A percentile compares a stretch with the other conserved stretches of the same genome.
Conservation (phyloP, 2,329 filamentous ascomycete species). For the Fusarium sterilihyphosum region DNA sequence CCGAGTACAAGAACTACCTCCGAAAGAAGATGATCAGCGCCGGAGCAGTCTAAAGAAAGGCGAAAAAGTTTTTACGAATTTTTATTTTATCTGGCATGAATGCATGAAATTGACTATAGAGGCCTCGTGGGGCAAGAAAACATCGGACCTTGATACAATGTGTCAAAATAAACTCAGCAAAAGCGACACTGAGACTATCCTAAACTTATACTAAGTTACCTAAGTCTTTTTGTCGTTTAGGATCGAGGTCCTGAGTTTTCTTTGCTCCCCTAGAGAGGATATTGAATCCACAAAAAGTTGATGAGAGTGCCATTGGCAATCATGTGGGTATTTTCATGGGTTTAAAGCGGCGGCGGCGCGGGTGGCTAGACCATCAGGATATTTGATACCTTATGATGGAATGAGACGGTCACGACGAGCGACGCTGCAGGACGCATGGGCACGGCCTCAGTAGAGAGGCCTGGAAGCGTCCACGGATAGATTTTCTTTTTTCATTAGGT, state of each 20-base stretch:
- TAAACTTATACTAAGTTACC: too few relatives aligned
- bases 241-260: too few relatives aligned
- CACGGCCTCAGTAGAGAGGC: constrained; percentile 45
- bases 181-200: too few relatives aligned
- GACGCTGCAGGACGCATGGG: constrained; percentile 45
- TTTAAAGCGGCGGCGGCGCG: constrained; percentile 33
- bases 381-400: constrained; percentile 39
- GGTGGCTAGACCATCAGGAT: constrained; percentile 43
- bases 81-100: constrained; percentile 34
- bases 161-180: too few relatives aligned
- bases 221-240: too few relatives aligned
- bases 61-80: constrained; percentile 16
- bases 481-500: constrained; percentile 46
- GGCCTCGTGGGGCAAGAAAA: too few relatives aligned
- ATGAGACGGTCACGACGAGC: constrained; percentile 35
- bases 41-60: constrained; percentile 77
- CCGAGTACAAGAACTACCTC: constrained; percentile 97
- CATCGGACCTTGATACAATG: too few relatives aligned
- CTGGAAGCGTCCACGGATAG: constrained; percentile 46
- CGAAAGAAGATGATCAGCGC: constrained; percentile 97
- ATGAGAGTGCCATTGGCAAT: constrained; percentile 40
- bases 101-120: constrained; percentile 45
- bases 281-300: constrained; percentile 43
- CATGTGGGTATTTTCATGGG: constrained; percentile 45
- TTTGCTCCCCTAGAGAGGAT: neutral